These are phyloP conservation scores for Skeletonema costatum DNA, from an alignment of 108 stramenopile species.

Conservation along the genomic window DNA sequence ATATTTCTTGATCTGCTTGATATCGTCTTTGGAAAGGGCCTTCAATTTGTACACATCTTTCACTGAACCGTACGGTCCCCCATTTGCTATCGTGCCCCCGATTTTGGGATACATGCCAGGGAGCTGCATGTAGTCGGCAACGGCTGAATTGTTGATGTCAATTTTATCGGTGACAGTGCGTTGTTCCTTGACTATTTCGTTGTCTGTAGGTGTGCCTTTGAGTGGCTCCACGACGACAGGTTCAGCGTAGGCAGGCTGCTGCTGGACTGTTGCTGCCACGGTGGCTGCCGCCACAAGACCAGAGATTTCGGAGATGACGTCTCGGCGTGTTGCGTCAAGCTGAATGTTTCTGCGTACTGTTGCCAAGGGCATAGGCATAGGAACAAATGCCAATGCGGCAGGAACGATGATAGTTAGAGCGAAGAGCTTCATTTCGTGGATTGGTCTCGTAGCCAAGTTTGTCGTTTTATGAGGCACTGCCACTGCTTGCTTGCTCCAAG, in stretches of 20 bases:
- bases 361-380: neutral
- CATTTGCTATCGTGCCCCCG: slow-evolving; percentile 49
- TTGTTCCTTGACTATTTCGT: slow-evolving; percentile 10
- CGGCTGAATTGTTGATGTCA: slow-evolving; percentile 70
- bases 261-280: neutral
- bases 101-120: slow-evolving; percentile 48
- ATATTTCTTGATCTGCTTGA: slow-evolving; percentile 68
- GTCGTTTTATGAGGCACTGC: neutral
- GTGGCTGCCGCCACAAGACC: neutral
- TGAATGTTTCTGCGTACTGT: neutral
- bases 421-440: neutral
- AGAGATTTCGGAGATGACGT: neutral
- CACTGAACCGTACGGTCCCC: slow-evolving; percentile 65
- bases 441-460: neutral
- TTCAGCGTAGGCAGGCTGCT: neutral
- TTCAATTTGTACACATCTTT: slow-evolving; percentile 74
- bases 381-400: neutral
- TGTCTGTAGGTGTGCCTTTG: neutral
- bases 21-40: slow-evolving; percentile 57
- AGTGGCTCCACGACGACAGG: neutral
- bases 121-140: slow-evolving; percentile 71
- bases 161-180: slow-evolving; percentile 44
- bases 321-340: neutral
- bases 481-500: neutral
- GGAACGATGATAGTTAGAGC: neutral